A percentile compares a stretch with the other conserved stretches of the same genome.
Evolutionary conservation across 2,329 filamentous ascomycete genomes (phyloP).

Genomic region (Beauveria sp.): DNA sequence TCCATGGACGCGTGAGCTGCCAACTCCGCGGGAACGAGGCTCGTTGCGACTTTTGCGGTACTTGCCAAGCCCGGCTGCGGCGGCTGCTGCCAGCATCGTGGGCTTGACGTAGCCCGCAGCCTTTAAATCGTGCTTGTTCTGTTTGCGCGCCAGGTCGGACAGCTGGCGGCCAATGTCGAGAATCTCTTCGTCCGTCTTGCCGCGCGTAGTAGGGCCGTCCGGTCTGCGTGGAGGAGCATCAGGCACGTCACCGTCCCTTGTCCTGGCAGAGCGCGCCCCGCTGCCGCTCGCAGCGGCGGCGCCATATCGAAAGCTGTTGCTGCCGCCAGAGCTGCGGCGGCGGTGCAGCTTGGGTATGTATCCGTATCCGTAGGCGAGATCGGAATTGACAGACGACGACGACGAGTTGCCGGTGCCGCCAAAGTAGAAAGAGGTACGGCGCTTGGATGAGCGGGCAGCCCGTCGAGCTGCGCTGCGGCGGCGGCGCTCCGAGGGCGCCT

Average conservation of each 20-base stretch:
- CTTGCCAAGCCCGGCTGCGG: slow-evolving; percentile 30
- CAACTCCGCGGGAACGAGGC: slow-evolving; percentile 26
- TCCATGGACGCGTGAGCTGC: slow-evolving; percentile 32
- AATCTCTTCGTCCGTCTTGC: slow-evolving; percentile 50
- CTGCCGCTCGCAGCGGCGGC: not conserved
- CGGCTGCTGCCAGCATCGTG: slow-evolving; percentile 27
- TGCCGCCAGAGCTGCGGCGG: slow-evolving; percentile 14
- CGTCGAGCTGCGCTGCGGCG: slow-evolving; percentile 23
- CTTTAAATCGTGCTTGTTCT: slow-evolving; percentile 43
- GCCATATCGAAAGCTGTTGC: slow-evolving; percentile 16
- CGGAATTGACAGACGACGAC: slow-evolving; percentile 59
- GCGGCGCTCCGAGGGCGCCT: slow-evolving; percentile 48
- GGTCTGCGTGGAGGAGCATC: not conserved
- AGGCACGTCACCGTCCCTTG: not conserved
- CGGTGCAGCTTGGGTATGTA: slow-evolving; percentile 38
- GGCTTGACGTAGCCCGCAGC: slow-evolving; percentile 25
- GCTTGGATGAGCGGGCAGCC: slow-evolving; percentile 5
- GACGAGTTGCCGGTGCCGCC: slow-evolving; percentile 45
- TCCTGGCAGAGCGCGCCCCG: not conserved
- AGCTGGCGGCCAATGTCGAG: slow-evolving; percentile 47
- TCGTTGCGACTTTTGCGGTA: slow-evolving; percentile 32
- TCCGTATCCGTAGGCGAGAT: slow-evolving; percentile 60
- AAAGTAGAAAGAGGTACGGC: slow-evolving; percentile 35
- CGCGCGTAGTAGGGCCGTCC: slow-evolving; percentile 15
- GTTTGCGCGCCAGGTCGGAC: slow-evolving; percentile 41